Conservation (phyloP, 208 protist species). For the Trichomonas gallinae region DNA sequence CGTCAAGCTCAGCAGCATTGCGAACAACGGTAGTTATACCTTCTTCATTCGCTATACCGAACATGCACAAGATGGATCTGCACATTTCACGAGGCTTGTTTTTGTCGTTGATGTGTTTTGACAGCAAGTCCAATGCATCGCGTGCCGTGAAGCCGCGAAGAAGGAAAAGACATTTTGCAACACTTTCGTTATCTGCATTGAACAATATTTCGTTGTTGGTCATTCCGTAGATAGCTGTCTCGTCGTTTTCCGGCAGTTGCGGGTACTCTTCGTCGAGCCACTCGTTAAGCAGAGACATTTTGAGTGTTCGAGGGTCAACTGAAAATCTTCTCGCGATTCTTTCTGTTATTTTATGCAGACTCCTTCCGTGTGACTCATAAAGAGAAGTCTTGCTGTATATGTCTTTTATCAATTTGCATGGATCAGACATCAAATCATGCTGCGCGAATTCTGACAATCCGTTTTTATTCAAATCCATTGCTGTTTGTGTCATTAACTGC, state of each 20-base stretch:
- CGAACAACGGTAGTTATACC: not conserved
- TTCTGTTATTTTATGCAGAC: not conserved
- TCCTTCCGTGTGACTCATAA: not conserved
- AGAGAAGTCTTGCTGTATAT: not conserved
- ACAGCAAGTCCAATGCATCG: not conserved
- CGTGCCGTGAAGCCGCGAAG: not conserved
- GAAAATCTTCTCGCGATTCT: not conserved
- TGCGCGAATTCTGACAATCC: not conserved
- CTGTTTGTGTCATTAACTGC: not conserved
- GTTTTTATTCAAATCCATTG: not conserved
- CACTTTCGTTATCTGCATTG: not conserved
- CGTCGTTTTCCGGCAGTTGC: not conserved
- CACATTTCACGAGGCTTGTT: not conserved
- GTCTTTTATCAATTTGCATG: not conserved
- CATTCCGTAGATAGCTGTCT: not conserved
- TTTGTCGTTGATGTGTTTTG: not conserved
- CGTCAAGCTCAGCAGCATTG: not conserved
- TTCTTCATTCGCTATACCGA: not conserved
- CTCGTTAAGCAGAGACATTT: not conserved
- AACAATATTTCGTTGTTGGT: not conserved
- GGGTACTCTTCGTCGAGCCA: not conserved
- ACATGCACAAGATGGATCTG: not conserved
- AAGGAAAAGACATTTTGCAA: not conserved
- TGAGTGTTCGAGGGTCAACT: not conserved
- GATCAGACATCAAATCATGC: not conserved